Base-by-base conservation (phyloP, 768 basidiomycete species). In the Saitozyma podzolica region DNA sequence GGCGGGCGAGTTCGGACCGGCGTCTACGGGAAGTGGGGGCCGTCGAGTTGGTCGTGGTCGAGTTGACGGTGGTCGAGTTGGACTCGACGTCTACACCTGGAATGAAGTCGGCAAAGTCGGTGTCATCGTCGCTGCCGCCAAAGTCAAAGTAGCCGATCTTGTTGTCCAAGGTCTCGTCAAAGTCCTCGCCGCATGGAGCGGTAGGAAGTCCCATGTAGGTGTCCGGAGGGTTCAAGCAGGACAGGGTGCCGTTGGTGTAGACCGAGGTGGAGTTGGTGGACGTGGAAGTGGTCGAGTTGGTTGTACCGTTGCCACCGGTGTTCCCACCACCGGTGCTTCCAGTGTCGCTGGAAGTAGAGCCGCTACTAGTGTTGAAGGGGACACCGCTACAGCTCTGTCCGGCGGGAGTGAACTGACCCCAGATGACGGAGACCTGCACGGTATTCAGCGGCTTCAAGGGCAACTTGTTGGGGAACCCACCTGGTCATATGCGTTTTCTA, bases 121-220 rank as follows among this genome's bases (percentile, higher is more conserved):
- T 6, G 45, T n/a, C 48, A 37, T 50, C 48, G 3, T 6, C 13
- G 37, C 52, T 50, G 40, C 16, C 37, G 5, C n/a, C 41, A n/a
- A 59, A 43, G 47, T 64, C 50, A 16, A 64, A 47, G 51, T 11
- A 59, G 3, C 62, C 62, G 43, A 64, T 48, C 41, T 54, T 53
- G n/a, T 14, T 45, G 42, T 64, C 62, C 16, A 64, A 57, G 7
- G 54, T 29, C 13, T 13, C 10, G 51, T 64, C 62, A 49, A 64
- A 64, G 53, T 54, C 52, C 2, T 56, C 56, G 6, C 62, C 62
- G 48, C 62, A 64, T 11, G 62, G 57, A 8, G 62, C 62, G 7
- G 62, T 59, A 9, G 62, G 57, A 9, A 63, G 39, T n/a, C 58
- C 58, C 43, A 59, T 43, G 50, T 59, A 59, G 8, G 58, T 37